Evolutionary conservation across 805 yeast species (phyloP), one percentile per base, ranked within the genome.

Genomic region (Jamesozyma piceae): DNA sequence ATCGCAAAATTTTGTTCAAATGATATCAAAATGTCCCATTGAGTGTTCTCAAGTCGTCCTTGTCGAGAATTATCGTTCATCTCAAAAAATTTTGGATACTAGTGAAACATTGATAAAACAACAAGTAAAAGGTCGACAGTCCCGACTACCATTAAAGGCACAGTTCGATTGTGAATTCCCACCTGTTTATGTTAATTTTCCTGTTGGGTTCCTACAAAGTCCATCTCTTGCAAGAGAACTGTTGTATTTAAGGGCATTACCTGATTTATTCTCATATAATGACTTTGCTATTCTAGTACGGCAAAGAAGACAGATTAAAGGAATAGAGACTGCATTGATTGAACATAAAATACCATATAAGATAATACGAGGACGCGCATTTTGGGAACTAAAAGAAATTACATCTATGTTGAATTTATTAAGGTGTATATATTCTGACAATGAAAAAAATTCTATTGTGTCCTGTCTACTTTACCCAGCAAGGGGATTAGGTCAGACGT

Each of bases 331-430:
- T 27, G 82, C 76, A 17, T 63, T 90, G 20, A 67, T 75, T 1
- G 68, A 64, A 38, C 58, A 62, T 2, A 65, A 73, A 3, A 71
- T 88, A 2, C 88, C 92, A 0, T 83, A 84, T 52, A 62, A 64
- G 8, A 72, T 88, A 44, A 68, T 82, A 0, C 79, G 80, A 41
- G 96, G 96, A 0, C 69, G 68, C 35, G 80, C 87, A 1, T 84
- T 87, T 53, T 85, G 94, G 90, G 86, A 82, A 33, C 61, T 81
- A 33, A 75, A 74, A 43, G 95, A 85, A 53, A 78, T 86, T 14
- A 66, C 69, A 19, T 62, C 75, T 0, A 69, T 84, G 44, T 46
- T 87, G 35, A 83, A 81, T 53, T 77, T 79, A 49, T 55, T 90
- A 22, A 70, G 87, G 27, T 76, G 80, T 1, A 65, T 84, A 4